Evolutionary conservation across 129 eudicot genomes (phyloP).

Genomic region (Artemisia tridentata): DNA sequence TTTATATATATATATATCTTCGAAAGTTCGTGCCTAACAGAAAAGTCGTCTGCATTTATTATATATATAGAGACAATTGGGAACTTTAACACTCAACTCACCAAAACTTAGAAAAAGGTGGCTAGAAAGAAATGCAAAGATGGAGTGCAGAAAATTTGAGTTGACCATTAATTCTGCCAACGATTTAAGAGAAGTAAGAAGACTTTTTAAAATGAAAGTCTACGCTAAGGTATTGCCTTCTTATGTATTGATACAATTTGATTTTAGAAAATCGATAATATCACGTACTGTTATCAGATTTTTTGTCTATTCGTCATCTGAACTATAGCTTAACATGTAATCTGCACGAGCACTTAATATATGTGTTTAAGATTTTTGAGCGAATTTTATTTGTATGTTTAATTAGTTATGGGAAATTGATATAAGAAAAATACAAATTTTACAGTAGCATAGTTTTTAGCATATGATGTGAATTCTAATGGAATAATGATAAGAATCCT

Average conservation of each 20-base stretch:
- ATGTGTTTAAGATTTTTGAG: too few relatives aligned
- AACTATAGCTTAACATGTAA: too few relatives aligned
- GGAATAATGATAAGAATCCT: too few relatives aligned
- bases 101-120: background rate
- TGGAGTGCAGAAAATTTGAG: conserved; percentile 7
- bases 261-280: background rate
- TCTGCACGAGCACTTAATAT: too few relatives aligned
- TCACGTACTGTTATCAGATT: background rate
- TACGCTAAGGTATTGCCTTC: background rate
- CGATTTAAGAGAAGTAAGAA: conserved; percentile 13
- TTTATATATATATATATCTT: too few relatives aligned
- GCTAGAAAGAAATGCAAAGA: background rate
- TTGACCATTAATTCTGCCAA: conserved; percentile 5
- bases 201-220: conserved; percentile 7
- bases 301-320: background rate
- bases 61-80: background rate
- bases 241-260: background rate
- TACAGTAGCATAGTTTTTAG: too few relatives aligned
- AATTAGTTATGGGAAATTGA: too few relatives aligned
- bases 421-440: too few relatives aligned
- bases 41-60: background rate
- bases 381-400: too few relatives aligned
- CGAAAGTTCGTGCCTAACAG: too few relatives aligned
- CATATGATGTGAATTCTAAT: too few relatives aligned
- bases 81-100: background rate